Evolutionary conservation across 2,329 filamentous ascomycete species (phyloP).

Genomic region (Sporothrix euskadiensis): DNA sequence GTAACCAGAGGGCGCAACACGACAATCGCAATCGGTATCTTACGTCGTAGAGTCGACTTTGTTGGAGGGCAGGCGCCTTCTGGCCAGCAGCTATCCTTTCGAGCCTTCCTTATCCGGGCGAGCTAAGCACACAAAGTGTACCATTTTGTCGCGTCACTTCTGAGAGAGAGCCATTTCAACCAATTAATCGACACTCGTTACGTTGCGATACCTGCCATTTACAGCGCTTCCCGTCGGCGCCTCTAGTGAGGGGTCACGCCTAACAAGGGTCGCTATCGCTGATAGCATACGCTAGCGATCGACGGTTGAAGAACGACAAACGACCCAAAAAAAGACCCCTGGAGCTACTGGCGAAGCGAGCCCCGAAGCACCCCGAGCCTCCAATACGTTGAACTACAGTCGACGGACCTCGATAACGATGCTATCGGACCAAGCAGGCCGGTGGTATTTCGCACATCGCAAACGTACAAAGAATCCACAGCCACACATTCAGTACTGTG

Average conservation of each 20-base stretch:
- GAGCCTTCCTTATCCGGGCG: background rate
- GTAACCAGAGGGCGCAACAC: background rate
- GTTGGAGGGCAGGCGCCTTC: background rate
- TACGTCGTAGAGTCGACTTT: background rate
- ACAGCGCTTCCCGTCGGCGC: constrained; percentile 14
- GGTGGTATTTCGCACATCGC: background rate
- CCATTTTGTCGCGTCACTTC: too few species aligned
- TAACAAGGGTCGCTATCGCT: constrained; percentile 2
- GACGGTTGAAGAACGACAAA: background rate
- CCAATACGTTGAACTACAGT: too few species aligned
- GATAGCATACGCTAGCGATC: constrained; percentile 15
- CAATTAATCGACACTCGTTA: background rate
- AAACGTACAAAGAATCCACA: background rate
- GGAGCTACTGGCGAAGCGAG: background rate
- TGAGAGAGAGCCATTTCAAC: background rate
- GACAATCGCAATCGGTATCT: background rate
- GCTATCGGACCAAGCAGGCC: constrained; percentile 1
- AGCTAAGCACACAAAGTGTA: background rate
- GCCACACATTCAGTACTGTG: background rate
- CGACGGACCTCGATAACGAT: background rate
- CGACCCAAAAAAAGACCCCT: background rate
- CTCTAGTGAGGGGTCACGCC: background rate
- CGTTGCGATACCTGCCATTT: background rate
- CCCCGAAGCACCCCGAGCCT: background rate
- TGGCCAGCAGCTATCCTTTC: background rate